phyloP scores from a whole-genome alignment of 805 yeast species.

The Candida andamanensis region DNA sequence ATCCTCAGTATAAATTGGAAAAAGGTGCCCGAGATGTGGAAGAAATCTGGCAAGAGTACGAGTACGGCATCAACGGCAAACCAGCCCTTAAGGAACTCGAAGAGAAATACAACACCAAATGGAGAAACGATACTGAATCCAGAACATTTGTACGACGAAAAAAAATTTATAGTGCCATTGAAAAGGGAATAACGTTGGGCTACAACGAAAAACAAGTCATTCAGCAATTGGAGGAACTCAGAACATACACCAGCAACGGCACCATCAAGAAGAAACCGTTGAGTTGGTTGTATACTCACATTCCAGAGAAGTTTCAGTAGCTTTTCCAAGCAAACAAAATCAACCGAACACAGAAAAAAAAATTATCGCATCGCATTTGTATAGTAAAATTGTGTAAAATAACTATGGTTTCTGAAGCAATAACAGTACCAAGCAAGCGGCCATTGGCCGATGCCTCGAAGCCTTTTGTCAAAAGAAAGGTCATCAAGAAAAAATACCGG shows the following conservation, averaged over 20 bases:
- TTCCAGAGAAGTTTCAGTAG: constrained; percentile 21
- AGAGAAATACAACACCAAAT: constrained; percentile 43
- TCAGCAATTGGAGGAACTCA: constrained; percentile 40
- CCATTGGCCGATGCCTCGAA: constrained; percentile 5
- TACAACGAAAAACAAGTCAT: constrained; percentile 39
- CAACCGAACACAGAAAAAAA: neutral
- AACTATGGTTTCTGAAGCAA: constrained; percentile 1
- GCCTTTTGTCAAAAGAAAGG: constrained; percentile 13
- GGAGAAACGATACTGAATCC: constrained; percentile 54
- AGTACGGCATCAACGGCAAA: constrained; percentile 46
- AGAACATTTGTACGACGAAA: constrained; percentile 51
- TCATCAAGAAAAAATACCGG: constrained; percentile 48
- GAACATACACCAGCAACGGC: constrained; percentile 39
- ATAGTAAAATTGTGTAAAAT: neutral
- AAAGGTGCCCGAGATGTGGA: constrained; percentile 32
- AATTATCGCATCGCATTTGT: neutral
- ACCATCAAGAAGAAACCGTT: constrained; percentile 28
- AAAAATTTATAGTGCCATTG: constrained; percentile 52
- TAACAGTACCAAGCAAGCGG: neutral
- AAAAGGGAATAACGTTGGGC: constrained; percentile 43
- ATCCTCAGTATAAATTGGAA: constrained; percentile 21
- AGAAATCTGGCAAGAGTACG: constrained; percentile 56
- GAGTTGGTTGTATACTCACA: constrained; percentile 25
- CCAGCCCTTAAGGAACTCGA: constrained; percentile 50
- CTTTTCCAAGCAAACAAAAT: constrained; percentile 2